Evolutionary conservation across 495 filamentous ascomycete genomes (phyloP), one percentile per base, ranked within the genome.

Genomic region (Penicillium bialowiezense): DNA sequence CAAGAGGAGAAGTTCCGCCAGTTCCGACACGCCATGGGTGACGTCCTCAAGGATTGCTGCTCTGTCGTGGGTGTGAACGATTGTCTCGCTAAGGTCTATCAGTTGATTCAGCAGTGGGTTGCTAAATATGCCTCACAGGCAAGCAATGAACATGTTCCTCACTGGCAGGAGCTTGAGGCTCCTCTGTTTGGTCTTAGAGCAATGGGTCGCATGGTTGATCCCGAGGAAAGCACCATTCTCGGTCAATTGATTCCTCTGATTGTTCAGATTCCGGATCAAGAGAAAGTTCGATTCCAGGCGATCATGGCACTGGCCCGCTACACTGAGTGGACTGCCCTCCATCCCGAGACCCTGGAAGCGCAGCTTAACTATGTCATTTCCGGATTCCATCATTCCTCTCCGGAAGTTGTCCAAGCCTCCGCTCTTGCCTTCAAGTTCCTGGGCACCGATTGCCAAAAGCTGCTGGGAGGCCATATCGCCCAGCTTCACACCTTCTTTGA

Each of bases 241-340:
- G 87, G 88, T 2, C 87, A 92, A 58, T 85, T 97, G 9, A 95
- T 99, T 65, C 90, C 89, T 7, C 72, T 97, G 41, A 82, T 99
- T 50, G 87, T 95, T 3, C 88, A 95, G 66, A 95, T 99, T 52
- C 93, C 95, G 0, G 82, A 89, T 56, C 95, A 99, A 54, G 89
- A 97, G 69, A 97, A 97, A 72, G 77, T 97, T 2, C 86, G 91
- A 21, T 99, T 97, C 71, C 91, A 95, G 44, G 90, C 91, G 9
- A 93, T 97, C 60, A 96, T 99, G 88, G 90, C 91, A 10, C 79
- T 99, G 23, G 95, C 90, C 24, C 80, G 93, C 35, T 99, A 99
- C 64, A 97, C 95, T 0, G 93, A 96, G 63, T 99, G 93, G 93
- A 99, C 93, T 1, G 81, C 95, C 13, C 81, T 89, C 34, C 93